Conservation (phyloP, 768 basidiomycete species). For the Phaffia australis region DNA sequence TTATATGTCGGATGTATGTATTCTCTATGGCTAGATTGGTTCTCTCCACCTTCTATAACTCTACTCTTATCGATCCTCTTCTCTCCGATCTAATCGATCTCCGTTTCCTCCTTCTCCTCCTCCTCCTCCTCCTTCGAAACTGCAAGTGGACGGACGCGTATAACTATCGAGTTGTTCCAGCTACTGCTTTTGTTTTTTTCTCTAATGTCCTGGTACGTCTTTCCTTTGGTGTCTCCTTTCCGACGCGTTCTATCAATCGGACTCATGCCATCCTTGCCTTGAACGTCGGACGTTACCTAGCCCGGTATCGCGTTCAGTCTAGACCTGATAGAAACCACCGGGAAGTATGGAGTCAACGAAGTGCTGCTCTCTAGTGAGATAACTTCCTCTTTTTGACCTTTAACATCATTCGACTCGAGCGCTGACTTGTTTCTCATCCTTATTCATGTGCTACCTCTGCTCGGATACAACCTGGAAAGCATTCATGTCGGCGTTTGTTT, state of each 20-base stretch:
- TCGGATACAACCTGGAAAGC: slow-evolving; percentile 44
- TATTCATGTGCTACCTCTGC: background rate
- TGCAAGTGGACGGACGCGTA: slow-evolving; percentile 80
- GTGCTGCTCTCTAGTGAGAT: slow-evolving; percentile 46
- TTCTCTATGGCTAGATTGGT: too few relatives aligned
- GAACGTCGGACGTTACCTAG: slow-evolving; percentile 3
- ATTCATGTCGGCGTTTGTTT: slow-evolving; percentile 81
- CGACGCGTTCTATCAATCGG: background rate
- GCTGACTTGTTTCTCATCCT: background rate
- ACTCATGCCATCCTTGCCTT: background rate
- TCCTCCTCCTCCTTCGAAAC: background rate
- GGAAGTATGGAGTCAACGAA: slow-evolving; percentile 80
- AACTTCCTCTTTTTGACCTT: background rate
- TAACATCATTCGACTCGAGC: too few relatives aligned
- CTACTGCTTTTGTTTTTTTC: slow-evolving; percentile 74
- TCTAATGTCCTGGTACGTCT: slow-evolving; percentile 50
- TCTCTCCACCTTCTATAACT: background rate
- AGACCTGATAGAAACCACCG: slow-evolving; percentile 81
- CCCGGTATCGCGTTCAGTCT: slow-evolving; percentile 86
- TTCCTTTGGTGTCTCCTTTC: background rate
- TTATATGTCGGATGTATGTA: background rate
- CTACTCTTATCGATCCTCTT: background rate
- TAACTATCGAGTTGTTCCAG: slow-evolving; percentile 81
- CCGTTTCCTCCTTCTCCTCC: background rate
- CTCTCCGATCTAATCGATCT: background rate